Evolutionary conservation across 805 yeast species (phyloP), one percentile per base, ranked within the genome.

Genomic region (Yarrowia sp.): DNA sequence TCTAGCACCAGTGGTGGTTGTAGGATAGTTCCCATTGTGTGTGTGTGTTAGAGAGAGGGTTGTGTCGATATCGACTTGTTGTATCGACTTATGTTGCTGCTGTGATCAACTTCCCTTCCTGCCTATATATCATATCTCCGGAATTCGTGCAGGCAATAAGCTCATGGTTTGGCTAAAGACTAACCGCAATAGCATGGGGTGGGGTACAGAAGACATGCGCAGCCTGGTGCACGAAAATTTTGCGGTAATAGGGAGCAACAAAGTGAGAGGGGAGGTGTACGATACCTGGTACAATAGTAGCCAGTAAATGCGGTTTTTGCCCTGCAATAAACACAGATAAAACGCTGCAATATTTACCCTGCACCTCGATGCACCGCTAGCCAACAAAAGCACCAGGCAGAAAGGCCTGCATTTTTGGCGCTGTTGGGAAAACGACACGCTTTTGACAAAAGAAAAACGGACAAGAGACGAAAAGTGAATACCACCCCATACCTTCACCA

Each of bases 181-280:
- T 16, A 54, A 16, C 14, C 4, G 9, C 32, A 54, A 54, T 38
- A 36, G 35, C 41, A 26, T 54, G 33, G 61, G 61, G 61, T 54
- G 61, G 61, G 61, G 61, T 54, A 54, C 61, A 24, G 61, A 36
- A 26, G 46, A 8, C 24, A 54, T 35, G 61, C 46, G 61, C 61
- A 54, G 32, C 44, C 38, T 46, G 26, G 36, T 14, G 46, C 35
- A 36, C 46, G 46, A 54, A 54, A 54, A 54, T 54, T 54, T 54
- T 54, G 61, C 61, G 61, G 61, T 26, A 54, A 54, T 38, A 54
- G 61, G 30, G 46, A 38, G 46, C 44, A 54, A 38, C 46, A 33
- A 26, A 36, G 21, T 17, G 38, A 35, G 14, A 22, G 35, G 22
- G 22, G 22, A 32, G 32, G 32, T n/a, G n/a, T n/a, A n/a, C 22